Conservation (phyloP, 768 basidiomycete species). For the Gloeopeniophorella convolvens region DNA sequence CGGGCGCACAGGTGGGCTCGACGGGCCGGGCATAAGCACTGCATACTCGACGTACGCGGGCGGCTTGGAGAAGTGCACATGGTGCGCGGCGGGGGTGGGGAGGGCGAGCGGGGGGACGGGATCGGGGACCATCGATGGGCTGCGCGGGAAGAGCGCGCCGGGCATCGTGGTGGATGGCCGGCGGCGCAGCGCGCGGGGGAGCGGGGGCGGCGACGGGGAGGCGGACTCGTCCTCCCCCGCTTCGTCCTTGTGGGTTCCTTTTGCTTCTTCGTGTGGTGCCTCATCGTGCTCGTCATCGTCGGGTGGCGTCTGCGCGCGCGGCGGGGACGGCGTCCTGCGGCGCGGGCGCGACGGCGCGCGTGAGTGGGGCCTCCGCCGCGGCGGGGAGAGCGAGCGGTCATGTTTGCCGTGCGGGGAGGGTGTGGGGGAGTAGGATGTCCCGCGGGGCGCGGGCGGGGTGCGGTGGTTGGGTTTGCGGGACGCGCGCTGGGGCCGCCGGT, state of each 20-base stretch:
- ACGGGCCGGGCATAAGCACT: slow-evolving; percentile 8
- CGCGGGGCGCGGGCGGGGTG: slow-evolving; percentile 4
- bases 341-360: neutral
- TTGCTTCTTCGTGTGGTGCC: neutral
- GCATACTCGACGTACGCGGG: slow-evolving; percentile 9
- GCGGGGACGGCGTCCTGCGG: neutral
- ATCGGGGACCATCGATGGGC: slow-evolving; percentile 46
- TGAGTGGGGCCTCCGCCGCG: neutral
- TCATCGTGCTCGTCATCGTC: neutral
- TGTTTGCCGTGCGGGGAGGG: neutral
- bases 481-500: slow-evolving; percentile 1
- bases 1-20: slow-evolving; percentile 5
- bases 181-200: slow-evolving; percentile 31
- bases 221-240: slow-evolving; percentile 20
- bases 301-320: neutral
- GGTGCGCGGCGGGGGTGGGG: slow-evolving; percentile 24
- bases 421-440: slow-evolving; percentile 5
- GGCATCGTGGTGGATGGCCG: slow-evolving; percentile 63
- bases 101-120: no score
- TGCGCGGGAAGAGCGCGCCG: slow-evolving; percentile 69
- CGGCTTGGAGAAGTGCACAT: slow-evolving; percentile 34
- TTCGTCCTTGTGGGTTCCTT: slow-evolving; percentile 22
- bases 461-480: neutral
- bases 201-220: slow-evolving; percentile 30
- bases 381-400: neutral